Base-by-base conservation (phyloP, 2,329 filamentous ascomycete species). In the Fusarium sp. region DNA sequence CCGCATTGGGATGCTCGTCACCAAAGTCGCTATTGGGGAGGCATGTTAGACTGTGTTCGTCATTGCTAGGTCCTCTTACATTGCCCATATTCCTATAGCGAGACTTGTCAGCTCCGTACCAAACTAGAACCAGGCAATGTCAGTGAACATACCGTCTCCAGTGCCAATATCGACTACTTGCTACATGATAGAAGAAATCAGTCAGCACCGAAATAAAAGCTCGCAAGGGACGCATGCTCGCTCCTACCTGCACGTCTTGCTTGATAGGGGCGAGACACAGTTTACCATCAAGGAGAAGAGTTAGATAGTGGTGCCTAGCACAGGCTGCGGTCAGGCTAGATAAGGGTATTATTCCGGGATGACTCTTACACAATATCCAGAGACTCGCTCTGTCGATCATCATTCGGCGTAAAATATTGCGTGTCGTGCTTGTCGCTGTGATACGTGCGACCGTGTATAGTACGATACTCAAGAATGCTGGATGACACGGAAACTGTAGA, bases 391-490 rank as follows among this genome's bases (percentile, higher is more conserved):
- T 65, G 61, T 26, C 56, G 52, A 15, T 65, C 59, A 22, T 65
- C 62, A 12, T 65, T 63, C 6, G 59, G 62, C 3, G 54, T 54
- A 11, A 62, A 59, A 24, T 65, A 65, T 9, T 65, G 58, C 6
- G 43, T 55, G 6, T 35, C 35, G 28, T 59, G 53, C 12, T 44
- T 50, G 22, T 65, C 61, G 10, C 62, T 63, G 29, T 63, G 62
- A 26, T 57, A 60, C 1, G 61, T 65, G 6, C 61, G 61, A 11
- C 61, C 61, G 10, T 57, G 54, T 19, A 62, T 50, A 22, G 42
- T 52, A n/a, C 61, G 61, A 28, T 62, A 65, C 19, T 65, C 43
- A 6, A 65, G 35, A 10, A 65, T 65, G 13, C 61, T 65, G 11
- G 51, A 39, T 9, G 58, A 43, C 8, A 62, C 39, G 5, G 61